Evolutionary conservation across 2,329 filamentous ascomycete species (phyloP).

Genomic region (Gaeumannomyces tritici): DNA sequence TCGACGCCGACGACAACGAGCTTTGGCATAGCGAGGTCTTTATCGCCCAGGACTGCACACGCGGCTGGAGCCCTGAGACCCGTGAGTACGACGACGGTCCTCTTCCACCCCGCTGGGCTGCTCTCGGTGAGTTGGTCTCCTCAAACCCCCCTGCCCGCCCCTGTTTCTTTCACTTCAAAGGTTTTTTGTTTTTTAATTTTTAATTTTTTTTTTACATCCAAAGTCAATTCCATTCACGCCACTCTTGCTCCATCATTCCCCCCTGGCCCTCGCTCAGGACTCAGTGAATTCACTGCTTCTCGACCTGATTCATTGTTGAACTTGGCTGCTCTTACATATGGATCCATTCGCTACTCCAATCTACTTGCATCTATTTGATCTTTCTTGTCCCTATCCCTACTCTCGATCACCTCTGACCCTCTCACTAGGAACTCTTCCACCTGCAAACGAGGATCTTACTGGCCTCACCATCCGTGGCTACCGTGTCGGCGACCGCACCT

Average conservation of each 20-base stretch:
- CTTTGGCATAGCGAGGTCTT: conserved; percentile 39
- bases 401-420: neutral
- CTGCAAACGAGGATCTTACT: conserved; percentile 5
- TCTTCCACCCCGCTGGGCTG: conserved; percentile 8
- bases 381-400: too few species aligned
- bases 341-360: neutral
- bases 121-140: conserved; percentile 1
- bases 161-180: neutral
- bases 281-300: too few species aligned
- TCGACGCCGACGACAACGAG: conserved; percentile 27
- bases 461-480: conserved; percentile 5
- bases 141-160: neutral
- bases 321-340: neutral
- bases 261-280: neutral
- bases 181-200: too few species aligned
- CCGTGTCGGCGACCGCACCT: conserved; percentile 6
- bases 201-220: too few species aligned
- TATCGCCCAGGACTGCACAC: conserved; percentile 14
- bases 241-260: neutral
- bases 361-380: neutral
- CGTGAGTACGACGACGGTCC: conserved; percentile 8
- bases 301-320: neutral
- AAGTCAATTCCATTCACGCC: neutral
- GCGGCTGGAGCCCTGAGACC: conserved; percentile 3
- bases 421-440: neutral